These are phyloP conservation scores for Alternaria burnsii DNA, from an alignment of 2,329 filamentous ascomycete genomes.

Conservation along the genomic window DNA sequence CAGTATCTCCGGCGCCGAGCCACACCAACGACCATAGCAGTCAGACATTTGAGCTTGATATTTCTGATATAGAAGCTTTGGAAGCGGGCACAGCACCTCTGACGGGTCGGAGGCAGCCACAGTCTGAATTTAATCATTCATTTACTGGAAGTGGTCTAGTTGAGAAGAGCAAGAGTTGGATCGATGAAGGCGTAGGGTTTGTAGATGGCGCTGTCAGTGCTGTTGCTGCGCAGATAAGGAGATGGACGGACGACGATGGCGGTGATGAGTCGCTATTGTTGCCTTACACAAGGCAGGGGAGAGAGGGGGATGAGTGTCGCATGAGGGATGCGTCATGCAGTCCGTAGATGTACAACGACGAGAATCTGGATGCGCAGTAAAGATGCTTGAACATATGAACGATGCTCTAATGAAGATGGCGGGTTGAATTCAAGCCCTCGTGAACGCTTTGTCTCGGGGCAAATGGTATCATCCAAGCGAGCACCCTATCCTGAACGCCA, in stretches of 20 bases:
- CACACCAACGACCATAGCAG: background rate
- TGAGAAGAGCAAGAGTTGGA: background rate
- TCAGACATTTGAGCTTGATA: background rate
- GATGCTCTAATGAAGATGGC: background rate
- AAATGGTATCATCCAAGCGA: constrained; percentile 10
- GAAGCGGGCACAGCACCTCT: constrained; percentile 2
- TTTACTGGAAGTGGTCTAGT: background rate
- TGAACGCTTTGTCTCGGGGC: background rate
- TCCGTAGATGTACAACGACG: background rate
- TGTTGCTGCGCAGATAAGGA: background rate
- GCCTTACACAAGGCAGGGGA: constrained; percentile 8
- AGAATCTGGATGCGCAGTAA: background rate
- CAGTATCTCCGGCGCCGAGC: background rate
- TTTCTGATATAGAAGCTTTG: constrained; percentile 1
- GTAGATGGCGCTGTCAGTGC: constrained; percentile 8
- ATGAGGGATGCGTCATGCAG: background rate
- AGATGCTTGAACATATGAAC: background rate
- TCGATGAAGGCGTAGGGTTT: background rate
- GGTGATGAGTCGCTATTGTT: constrained; percentile 12
- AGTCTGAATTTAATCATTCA: background rate
- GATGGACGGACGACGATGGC: constrained; percentile 10
- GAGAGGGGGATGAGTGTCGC: background rate
- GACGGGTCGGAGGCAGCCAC: background rate
- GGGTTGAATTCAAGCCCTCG: constrained; percentile 2
- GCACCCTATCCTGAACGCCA: constrained; percentile 1